A percentile compares a stretch with the other conserved stretches of the same genome.
These are phyloP conservation scores for Eucalyptus pauciflora DNA, from an alignment of 345 rosid genomes.

Conservation along the genomic window DNA sequence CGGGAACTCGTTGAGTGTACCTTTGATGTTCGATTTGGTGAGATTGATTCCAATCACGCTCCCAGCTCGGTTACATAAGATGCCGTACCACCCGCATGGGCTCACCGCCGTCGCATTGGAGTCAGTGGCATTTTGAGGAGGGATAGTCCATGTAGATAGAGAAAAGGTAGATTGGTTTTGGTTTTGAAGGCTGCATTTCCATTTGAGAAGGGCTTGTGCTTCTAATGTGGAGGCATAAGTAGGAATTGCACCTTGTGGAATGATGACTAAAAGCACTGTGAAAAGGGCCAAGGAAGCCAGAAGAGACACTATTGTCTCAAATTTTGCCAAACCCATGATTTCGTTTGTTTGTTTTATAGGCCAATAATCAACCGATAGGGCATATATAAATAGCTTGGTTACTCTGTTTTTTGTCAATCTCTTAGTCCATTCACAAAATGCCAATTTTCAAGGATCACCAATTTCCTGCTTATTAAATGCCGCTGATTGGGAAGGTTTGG, in stretches of 20 bases:
- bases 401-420: rapidly evolving
- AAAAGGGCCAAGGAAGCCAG: neutral
- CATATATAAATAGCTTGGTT: neutral
- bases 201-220: no score
- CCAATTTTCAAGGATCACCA: neutral
- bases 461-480: no score
- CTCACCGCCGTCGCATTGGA: rapidly evolving
- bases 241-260: no score
- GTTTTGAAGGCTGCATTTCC: rapidly evolving
- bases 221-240: no score
- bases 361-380: rapidly evolving
- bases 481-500: rapidly evolving
- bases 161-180: no score
- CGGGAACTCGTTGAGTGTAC: conserved; percentile 1
- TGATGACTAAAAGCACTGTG: neutral
- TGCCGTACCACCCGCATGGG: rapidly evolving
- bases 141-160: no score
- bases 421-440: neutral
- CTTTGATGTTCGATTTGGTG: neutral
- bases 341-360: rapidly evolving
- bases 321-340: neutral
- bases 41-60: no score
- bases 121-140: rapidly evolving
- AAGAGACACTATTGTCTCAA: neutral
- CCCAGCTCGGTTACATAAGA: rapidly evolving